phyloP scores from a whole-genome alignment of 176 grass and related monocot genomes.

The Oryza australiensis region DNA sequence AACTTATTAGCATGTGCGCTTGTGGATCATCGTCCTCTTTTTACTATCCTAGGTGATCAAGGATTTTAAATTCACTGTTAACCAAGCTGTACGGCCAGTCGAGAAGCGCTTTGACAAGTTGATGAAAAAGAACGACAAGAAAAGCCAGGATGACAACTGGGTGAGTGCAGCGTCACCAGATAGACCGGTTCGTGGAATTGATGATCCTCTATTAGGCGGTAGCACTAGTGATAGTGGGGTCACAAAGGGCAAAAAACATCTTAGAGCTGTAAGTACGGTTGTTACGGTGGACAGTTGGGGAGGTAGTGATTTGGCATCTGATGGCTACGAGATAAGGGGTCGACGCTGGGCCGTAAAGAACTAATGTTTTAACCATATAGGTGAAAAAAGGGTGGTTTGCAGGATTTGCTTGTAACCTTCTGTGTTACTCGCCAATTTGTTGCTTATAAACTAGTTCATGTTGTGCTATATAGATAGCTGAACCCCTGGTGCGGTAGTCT shows the following conservation, averaged over 20 bases:
- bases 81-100: constrained; percentile 81
- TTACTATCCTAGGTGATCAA: constrained; percentile 73
- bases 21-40: not conserved
- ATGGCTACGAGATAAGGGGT: constrained; percentile 61
- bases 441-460: constrained; percentile 17
- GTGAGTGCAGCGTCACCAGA: constrained; percentile 59
- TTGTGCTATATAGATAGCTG: constrained; percentile 30
- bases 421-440: constrained; percentile 19
- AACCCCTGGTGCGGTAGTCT: constrained; percentile 2
- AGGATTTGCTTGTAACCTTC: constrained; percentile 14
- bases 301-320: constrained; percentile 46
- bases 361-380: constrained; percentile 24
- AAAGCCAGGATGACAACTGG: constrained; percentile 78
- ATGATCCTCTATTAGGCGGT: constrained; percentile 81
- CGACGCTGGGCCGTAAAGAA: constrained; percentile 64
- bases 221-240: constrained; percentile 69
- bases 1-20: constrained; percentile 9
- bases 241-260: constrained; percentile 60
- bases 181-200: constrained; percentile 67
- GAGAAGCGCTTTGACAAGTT: constrained; percentile 81
- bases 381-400: not conserved
- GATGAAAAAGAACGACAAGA: constrained; percentile 68
- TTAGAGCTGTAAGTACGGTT: constrained; percentile 35
- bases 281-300: constrained; percentile 38
- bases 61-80: constrained; percentile 93